Conservation (phyloP, 495 filamentous ascomycete genomes). For the Chaetomium fimeti region DNA sequence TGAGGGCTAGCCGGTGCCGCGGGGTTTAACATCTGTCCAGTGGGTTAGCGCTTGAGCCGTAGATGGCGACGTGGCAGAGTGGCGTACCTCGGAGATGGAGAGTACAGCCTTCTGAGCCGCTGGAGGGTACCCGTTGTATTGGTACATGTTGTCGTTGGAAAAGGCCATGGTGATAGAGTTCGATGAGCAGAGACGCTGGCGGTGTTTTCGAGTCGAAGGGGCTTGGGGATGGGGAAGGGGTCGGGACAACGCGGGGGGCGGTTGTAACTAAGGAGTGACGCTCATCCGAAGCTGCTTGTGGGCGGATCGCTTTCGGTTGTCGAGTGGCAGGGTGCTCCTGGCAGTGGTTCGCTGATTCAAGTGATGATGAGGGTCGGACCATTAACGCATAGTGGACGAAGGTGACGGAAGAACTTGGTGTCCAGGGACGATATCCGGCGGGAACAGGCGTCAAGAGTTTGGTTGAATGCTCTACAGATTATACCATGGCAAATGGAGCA, state of each 20-base stretch:
- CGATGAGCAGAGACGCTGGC: background rate
- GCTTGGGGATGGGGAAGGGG: background rate
- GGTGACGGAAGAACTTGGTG: background rate
- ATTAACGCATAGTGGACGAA: background rate
- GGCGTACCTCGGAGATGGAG: background rate
- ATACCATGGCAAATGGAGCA: background rate
- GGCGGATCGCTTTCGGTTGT: background rate
- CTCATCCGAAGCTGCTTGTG: background rate
- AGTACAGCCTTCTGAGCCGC: background rate
- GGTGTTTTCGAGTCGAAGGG: background rate
- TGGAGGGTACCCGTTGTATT: background rate
- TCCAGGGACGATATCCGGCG: background rate
- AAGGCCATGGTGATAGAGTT: background rate
- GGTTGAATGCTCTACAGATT: background rate
- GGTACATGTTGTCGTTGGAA: background rate
- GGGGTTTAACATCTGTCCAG: background rate
- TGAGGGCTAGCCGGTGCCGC: background rate
- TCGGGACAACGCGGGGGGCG: background rate
- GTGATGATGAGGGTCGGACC: background rate
- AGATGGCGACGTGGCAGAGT: background rate
- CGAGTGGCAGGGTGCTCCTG: background rate
- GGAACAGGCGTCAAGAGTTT: background rate
- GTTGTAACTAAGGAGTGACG: background rate
- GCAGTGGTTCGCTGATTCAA: background rate
- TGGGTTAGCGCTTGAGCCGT: background rate